Percentiles rank a stretch among this genome's conserved stretches.
These are phyloP conservation scores for Trametes coccinea DNA, from an alignment of 768 basidiomycete species.

Conservation along the genomic window DNA sequence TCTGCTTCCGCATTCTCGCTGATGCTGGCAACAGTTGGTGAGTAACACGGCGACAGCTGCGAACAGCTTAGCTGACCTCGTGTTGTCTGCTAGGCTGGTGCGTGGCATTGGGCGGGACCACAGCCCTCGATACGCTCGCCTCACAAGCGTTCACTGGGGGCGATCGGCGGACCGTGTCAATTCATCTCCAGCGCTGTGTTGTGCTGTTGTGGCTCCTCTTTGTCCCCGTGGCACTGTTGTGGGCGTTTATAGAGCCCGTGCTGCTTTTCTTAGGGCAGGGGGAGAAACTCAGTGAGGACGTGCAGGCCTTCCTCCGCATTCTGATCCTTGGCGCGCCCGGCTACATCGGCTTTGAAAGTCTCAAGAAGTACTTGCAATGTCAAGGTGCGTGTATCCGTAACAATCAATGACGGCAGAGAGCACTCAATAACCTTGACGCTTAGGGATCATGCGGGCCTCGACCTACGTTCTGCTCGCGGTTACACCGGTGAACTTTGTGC, in stretches of 20 bases:
- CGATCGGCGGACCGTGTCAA: constrained; percentile 54
- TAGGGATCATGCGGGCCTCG: constrained; percentile 76
- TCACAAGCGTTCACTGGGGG: constrained; percentile 77
- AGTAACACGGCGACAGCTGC: constrained; percentile 24
- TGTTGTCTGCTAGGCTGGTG: constrained; percentile 61
- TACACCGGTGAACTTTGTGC: constrained; percentile 62
- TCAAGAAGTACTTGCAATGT: constrained; percentile 81
- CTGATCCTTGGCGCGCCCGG: constrained; percentile 67
- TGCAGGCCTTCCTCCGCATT: constrained; percentile 65
- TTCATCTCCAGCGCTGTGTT: constrained; percentile 72
- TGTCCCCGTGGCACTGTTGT: constrained; percentile 60
- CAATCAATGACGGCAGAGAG: background rate
- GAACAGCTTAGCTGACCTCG: background rate
- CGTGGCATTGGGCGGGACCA: constrained; percentile 76
- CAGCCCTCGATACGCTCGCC: constrained; percentile 75
- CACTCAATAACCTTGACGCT: background rate
- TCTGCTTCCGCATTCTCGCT: constrained; percentile 72
- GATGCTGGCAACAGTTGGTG: constrained; percentile 80
- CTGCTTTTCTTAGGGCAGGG: constrained; percentile 66
- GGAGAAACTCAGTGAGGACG: constrained; percentile 53
- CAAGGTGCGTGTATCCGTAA: constrained; percentile 50
- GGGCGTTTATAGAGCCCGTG: constrained; percentile 65
- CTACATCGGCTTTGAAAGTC: constrained; percentile 72
- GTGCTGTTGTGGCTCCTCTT: constrained; percentile 63
- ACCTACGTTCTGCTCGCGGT: constrained; percentile 63